Base-by-base conservation (phyloP, 2,329 filamentous ascomycete species). In the Amesomyces nigricolor region DNA sequence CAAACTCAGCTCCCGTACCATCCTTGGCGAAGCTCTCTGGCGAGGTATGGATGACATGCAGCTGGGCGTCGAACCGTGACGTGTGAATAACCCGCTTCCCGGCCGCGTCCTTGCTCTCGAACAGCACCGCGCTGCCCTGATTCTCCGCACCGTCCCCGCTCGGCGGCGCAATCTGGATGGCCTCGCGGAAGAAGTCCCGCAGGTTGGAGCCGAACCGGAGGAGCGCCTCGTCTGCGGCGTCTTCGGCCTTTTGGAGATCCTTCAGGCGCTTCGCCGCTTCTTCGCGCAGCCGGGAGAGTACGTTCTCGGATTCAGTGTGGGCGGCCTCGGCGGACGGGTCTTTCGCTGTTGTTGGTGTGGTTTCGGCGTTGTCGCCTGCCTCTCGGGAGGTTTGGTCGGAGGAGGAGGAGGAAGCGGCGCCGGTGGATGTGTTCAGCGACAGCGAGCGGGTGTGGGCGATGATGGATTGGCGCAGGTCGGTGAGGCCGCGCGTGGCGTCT, bases 71-170 rank as follows among this genome's bases (percentile, higher is more conserved):
- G 68, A 96, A 92, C 58, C 94, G 82, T 50, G 91, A 96, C 1
- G 90, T 89, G 70, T 99, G 94, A 61, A 97, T 95, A 14, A 97
- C 90, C 53, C 94, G 81, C 77, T 94, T 96, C 26, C 91, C 92
- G 48, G 84, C 82, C 5, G 88, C 84, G 71, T 96, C 92, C 70
- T 92, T 95, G 67, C 89, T 95, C 74, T 97, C 94, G 65, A 97
- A 99, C 4, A 96, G 77, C 32, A 96, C 83, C 47, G 86, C 77
- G 62, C 69, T 77, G n/a, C 57, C 58, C 37, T 55, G 48, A 47
- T 40, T 54, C 29, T 53, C 53, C 45, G 72, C 70, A 47, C 73
- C 74, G 4, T 72, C 75, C 1, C 75, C 77, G 4, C 77, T 75
- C 0, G 89, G 90, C 0, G 91, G 88, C 14, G 89, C 86, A 64